Evolutionary conservation across 169 alveolate species (phyloP), one percentile per base, ranked within the genome.

Genomic region (Babesia bovis): DNA sequence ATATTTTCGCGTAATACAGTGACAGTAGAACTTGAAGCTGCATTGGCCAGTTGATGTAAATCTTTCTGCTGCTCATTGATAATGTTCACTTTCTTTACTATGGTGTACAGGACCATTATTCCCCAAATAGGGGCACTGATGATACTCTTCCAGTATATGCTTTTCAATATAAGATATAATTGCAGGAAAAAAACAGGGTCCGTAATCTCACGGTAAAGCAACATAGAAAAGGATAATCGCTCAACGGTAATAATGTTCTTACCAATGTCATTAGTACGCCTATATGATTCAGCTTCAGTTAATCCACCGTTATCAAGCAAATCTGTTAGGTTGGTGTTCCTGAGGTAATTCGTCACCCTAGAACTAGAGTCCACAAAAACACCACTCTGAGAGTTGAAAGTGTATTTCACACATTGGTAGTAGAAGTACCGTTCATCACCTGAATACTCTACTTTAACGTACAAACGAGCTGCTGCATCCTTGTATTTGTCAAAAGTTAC

Each of bases 51-150:
- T 9, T 69, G 60, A 71, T 68, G 82, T 17, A 88, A 63, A 35
- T 88, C 93, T 52, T 75, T 81, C 79, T 88, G 89, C 85, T 84
- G 89, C 44, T 88, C 87, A 35, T 84, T 72, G 71, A 84, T 88
- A n/a, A 84, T 83, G 25, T 53, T 42, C 44, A 88, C 88, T 74
- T 88, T 88, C 58, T 75, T 88, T 2, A 77, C 57, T 15, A 88
- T 87, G 30, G 87, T 84, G 67, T 82, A 49, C 21, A 84, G 1
- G 3, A 87, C 78, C 57, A 85, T 88, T 13, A 55, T 25, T 6
- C 86, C 82, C 93, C 93, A 88, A 32, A 88, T 84, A 17, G 90
- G 84, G 1, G 93, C 89, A 5, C 91, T 82, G 41, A 88, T 88
- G 36, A 73, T 52, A 59, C 87, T 87, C 69, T 84, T 83, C 93